A percentile compares a stretch with the other conserved stretches of the same genome.
phyloP scores from a whole-genome alignment of 768 basidiomycete genomes.

The Mycena leptocephala region DNA sequence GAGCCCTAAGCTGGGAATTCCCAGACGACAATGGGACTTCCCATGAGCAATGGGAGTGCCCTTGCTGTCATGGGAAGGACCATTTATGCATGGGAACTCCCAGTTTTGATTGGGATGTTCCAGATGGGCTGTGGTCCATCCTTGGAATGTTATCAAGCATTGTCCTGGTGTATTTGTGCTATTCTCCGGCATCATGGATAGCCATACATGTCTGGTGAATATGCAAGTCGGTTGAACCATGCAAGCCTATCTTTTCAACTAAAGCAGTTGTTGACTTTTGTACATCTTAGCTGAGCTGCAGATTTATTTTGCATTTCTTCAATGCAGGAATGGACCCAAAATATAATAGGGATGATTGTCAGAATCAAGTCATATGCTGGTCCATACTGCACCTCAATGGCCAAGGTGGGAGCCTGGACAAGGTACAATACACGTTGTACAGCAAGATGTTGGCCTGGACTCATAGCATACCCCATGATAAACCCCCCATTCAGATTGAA shows the following conservation, averaged over 20 bases:
- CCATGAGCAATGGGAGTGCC: neutral
- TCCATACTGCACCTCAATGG: neutral
- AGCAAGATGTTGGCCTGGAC: neutral
- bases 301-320: no score
- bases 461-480: neutral
- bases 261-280: no score
- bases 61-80: neutral
- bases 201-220: neutral
- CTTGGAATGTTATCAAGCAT: neutral
- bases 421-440: neutral
- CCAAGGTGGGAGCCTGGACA: neutral
- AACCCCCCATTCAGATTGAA: neutral
- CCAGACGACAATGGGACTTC: neutral
- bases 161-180: neutral
- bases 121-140: no score
- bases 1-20: neutral
- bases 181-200: neutral
- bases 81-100: neutral
- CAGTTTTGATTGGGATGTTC: no score
- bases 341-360: no score
- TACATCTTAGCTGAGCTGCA: no score
- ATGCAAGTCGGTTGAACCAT: no score
- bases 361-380: no score
- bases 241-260: no score
- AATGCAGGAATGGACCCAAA: no score